Evolutionary conservation across 768 basidiomycete genomes (phyloP).

Genomic region (Cyathus striatus): DNA sequence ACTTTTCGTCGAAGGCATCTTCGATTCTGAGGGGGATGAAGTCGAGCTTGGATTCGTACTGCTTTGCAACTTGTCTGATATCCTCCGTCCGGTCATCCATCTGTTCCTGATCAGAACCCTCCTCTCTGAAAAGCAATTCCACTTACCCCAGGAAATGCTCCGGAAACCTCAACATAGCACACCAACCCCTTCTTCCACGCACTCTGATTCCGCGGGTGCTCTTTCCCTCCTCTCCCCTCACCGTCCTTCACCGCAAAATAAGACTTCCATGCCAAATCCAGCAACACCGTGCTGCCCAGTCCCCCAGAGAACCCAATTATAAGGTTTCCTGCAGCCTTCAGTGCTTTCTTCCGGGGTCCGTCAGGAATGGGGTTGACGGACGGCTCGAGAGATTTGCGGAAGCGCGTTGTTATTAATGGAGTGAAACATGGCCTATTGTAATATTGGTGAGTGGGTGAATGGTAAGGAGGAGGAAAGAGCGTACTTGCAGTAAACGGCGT

Average conservation of each 20-base stretch:
- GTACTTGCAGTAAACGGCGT: constrained; percentile 84
- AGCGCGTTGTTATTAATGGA: constrained; percentile 56
- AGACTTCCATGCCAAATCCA: constrained; percentile 40
- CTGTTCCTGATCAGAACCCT: constrained; percentile 26
- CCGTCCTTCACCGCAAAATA: background rate
- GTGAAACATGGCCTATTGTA: constrained; percentile 47
- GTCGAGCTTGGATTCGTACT: constrained; percentile 28
- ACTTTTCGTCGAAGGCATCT: constrained; percentile 63
- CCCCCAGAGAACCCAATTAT: constrained; percentile 77
- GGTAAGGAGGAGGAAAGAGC: constrained; percentile 10
- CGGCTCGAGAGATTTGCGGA: constrained; percentile 62
- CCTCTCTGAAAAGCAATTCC: constrained; percentile 1
- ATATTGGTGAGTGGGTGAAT: background rate
- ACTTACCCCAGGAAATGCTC: constrained; percentile 58
- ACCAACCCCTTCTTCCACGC: constrained; percentile 61
- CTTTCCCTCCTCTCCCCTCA: constrained; percentile 42
- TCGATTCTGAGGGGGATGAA: constrained; percentile 65
- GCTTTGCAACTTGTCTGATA: constrained; percentile 31
- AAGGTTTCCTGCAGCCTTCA: constrained; percentile 67
- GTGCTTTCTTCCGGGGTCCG: constrained; percentile 48
- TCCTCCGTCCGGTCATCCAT: constrained; percentile 51
- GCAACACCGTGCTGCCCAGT: constrained; percentile 65
- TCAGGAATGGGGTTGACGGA: constrained; percentile 51
- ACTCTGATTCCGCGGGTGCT: constrained; percentile 57
- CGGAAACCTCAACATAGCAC: constrained; percentile 68